These are phyloP conservation scores for Yarrowia sp. DNA, from an alignment of 805 yeast species.

Conservation along the genomic window DNA sequence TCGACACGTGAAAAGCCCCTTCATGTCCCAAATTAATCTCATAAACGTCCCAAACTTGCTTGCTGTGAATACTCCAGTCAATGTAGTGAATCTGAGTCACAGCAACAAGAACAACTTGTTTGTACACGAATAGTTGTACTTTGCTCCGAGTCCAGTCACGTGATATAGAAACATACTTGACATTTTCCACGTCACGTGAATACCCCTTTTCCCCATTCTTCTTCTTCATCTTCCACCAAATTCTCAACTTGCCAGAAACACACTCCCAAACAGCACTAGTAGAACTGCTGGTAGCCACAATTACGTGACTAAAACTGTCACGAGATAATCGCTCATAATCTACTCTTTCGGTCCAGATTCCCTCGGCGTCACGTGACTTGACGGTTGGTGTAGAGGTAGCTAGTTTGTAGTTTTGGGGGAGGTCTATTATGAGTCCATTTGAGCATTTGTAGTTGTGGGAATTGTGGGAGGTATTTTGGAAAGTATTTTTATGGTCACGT, in stretches of 20 bases:
- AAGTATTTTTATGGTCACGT: background rate
- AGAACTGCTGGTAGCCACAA: background rate
- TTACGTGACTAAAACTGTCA: background rate
- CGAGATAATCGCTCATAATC: background rate
- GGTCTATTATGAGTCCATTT: background rate
- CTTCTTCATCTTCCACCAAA: background rate
- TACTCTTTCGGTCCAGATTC: background rate
- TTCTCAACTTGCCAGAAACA: background rate
- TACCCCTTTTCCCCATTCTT: no score
- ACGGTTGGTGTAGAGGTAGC: background rate
- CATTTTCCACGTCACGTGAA: background rate
- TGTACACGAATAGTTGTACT: background rate
- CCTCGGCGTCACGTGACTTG: background rate
- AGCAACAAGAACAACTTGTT: background rate
- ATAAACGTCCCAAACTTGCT: background rate
- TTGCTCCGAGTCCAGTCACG: background rate
- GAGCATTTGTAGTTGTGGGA: background rate
- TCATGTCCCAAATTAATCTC: background rate
- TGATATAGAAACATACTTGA: background rate
- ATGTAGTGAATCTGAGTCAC: background rate
- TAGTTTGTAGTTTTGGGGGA: background rate
- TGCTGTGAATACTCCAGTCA: slow-evolving; percentile 1
- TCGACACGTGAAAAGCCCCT: background rate
- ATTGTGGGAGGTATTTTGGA: no score
- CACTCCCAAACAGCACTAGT: background rate